Evolutionary conservation across 371 early-diverging fungal species (phyloP).

Genomic region (Mortierella sp.): DNA sequence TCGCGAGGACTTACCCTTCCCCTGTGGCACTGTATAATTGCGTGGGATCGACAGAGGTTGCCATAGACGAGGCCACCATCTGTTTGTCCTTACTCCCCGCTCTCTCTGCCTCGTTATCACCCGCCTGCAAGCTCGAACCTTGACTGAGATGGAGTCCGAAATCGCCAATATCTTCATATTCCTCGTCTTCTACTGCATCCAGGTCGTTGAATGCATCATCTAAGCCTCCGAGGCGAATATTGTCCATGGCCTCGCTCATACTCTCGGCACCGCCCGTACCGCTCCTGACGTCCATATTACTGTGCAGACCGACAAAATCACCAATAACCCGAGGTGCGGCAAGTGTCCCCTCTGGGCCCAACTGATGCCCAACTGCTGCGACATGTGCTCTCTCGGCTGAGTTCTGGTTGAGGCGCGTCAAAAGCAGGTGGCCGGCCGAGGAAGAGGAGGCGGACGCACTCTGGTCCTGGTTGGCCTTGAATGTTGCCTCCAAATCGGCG

Average conservation of each 20-base stretch:
- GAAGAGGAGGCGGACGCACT: neutral
- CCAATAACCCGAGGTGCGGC: slow-evolving; percentile 44
- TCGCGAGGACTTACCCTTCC: slow-evolving; percentile 17
- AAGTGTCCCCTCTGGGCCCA: slow-evolving; percentile 34
- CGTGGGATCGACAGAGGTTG: slow-evolving; percentile 33
- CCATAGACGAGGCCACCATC: slow-evolving; percentile 12
- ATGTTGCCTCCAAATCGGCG: slow-evolving; percentile 21
- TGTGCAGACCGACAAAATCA: slow-evolving; percentile 31
- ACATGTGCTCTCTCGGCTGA: slow-evolving; percentile 45
- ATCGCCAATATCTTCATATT: slow-evolving; percentile 38
- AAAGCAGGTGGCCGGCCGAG: slow-evolving; percentile 28
- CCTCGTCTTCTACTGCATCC: slow-evolving; percentile 45
- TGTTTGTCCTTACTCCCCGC: slow-evolving; percentile 25
- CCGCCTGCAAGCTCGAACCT: slow-evolving; percentile 18
- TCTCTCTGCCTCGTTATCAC: slow-evolving; percentile 10
- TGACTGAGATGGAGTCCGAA: slow-evolving; percentile 18
- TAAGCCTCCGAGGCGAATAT: slow-evolving; percentile 35
- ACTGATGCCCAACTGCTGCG: slow-evolving; percentile 37
- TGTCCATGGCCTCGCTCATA: slow-evolving; percentile 23
- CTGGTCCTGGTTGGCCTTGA: neutral
- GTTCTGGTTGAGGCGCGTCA: slow-evolving; percentile 46
- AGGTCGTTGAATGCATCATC: slow-evolving; percentile 50
- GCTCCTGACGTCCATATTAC: neutral
- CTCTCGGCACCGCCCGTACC: neutral
- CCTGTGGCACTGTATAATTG: slow-evolving; percentile 26